These are phyloP conservation scores for Cladobotryum mycophilum DNA, from an alignment of 2,329 filamentous ascomycete genomes.

Conservation along the genomic window DNA sequence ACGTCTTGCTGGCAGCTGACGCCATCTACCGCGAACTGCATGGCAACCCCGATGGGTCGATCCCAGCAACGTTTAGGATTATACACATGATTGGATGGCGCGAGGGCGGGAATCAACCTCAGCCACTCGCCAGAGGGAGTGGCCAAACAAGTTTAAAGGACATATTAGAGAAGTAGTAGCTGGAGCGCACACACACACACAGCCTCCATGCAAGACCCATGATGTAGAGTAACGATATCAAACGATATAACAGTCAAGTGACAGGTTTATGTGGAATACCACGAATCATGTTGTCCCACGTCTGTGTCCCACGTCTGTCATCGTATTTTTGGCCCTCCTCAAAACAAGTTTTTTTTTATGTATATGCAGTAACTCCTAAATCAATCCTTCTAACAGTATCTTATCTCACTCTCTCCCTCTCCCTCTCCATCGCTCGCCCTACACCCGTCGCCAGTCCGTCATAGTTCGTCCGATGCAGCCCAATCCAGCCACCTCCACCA, in stretches of 20 bases:
- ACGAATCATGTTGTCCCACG: neutral
- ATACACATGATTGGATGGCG: constrained; percentile 99
- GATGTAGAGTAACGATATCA: too few species aligned
- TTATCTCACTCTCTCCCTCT: neutral
- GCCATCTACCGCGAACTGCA: constrained; percentile 85
- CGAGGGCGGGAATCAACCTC: constrained; percentile 67
- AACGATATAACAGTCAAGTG: too few species aligned
- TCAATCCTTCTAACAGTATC: neutral
- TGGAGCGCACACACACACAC: too few species aligned
- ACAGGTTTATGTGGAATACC: neutral
- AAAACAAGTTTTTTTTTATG: too few species aligned
- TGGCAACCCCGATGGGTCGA: constrained; percentile 67
- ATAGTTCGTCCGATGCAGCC: constrained; percentile 91
- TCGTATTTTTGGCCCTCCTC: too few species aligned
- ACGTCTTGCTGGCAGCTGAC: constrained; percentile 81
- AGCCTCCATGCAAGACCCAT: too few species aligned
- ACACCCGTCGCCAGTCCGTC: constrained; percentile 84
- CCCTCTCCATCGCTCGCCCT: constrained; percentile 8
- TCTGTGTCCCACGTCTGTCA: neutral
- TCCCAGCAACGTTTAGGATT: constrained; percentile 88
- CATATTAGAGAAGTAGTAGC: constrained; percentile 48
- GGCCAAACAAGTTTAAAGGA: constrained; percentile 87
- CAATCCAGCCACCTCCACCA: constrained; percentile 86
- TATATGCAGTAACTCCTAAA: too few species aligned
- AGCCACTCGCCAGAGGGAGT: constrained; percentile 77